Evolutionary conservation across 306 rosid species (phyloP), one percentile per base, ranked within the genome.

Genomic region (Boehmeria nivea): DNA sequence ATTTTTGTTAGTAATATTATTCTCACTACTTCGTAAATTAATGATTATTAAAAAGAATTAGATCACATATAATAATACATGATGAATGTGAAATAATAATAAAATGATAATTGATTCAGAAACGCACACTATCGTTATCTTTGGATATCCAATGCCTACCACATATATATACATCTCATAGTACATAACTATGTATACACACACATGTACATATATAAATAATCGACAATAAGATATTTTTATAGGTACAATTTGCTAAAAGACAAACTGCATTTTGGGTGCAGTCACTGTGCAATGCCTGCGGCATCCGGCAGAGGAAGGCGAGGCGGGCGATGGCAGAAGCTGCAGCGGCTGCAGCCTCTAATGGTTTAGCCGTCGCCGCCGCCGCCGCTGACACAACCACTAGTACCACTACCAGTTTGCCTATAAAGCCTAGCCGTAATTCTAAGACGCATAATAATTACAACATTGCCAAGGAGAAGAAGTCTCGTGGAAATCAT

Each of bases 241-340:
- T 53, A 28, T 23, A 17, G 25, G n/a, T 17, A 51, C 11, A 27
- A 18, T 13, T 16, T 0, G 20, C 33, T 34, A 36, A 37, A 55
- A 12, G 28, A 9, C 17, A 22, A n/a, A 55, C 5, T 8, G 2
- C 21, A n/a, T 23, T 46, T 52, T 52, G 5, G 51, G 34, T 73
- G 77, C 83, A 90, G 97, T 78, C 97, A 7, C 85, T 90, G n/a
- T 86, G 97, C 80, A 90, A 90, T 78, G 97, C 95, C 0, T 90
- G 97, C 58, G 97, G 97, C 3, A 90, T 86, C 17, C 69, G 95
- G 53, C 94, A 81, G 24, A 76, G 97, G 75, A 90, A 90, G 66
- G 94, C 86, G 17, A 83, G 90, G 63, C 66, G 80, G 63, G 90
- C 97, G 36, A 76, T 79, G 81, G 76, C 76, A 3, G 94, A 81